Percentiles rank a stretch among this genome's conserved stretches.
phyloP scores from a whole-genome alignment of 768 basidiomycete species.

The Trametopsis cervina region DNA sequence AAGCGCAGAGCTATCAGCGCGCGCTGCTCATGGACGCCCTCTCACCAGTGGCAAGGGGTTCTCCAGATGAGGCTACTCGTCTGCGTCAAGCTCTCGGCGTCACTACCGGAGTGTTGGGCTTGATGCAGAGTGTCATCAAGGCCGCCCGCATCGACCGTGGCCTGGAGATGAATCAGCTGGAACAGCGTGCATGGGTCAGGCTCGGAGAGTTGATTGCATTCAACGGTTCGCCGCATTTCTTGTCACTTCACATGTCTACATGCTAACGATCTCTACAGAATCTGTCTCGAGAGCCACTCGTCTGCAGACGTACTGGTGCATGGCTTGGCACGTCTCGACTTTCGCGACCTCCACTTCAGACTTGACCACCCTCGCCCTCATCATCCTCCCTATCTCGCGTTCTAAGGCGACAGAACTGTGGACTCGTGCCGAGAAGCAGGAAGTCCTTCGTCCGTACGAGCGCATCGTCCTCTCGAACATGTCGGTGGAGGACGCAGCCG shows the following conservation, averaged over 20 bases:
- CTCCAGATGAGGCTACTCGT: constrained; percentile 30
- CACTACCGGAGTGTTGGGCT: constrained; percentile 28
- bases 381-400: constrained; percentile 38
- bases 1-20: constrained; percentile 13
- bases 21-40: constrained; percentile 28
- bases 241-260: constrained; percentile 4
- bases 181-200: constrained; percentile 44
- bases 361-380: constrained; percentile 51
- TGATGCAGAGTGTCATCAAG: constrained; percentile 27
- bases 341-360: constrained; percentile 38
- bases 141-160: constrained; percentile 23
- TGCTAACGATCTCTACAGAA: constrained; percentile 25
- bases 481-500: constrained; percentile 46
- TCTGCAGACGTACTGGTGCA: constrained; percentile 47
- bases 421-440: constrained; percentile 28
- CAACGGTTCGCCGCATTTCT: constrained; percentile 24
- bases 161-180: constrained; percentile 34
- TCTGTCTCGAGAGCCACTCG: constrained; percentile 30
- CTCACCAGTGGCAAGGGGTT: constrained; percentile 25
- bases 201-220: constrained; percentile 42
- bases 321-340: constrained; percentile 35
- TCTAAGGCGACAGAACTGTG: constrained; percentile 40
- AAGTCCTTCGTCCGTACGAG: constrained; percentile 39
- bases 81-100: constrained; percentile 36
- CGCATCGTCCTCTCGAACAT: constrained; percentile 46